Evolutionary conservation across 306 rosid genomes (phyloP).

Genomic region (Dryas alaskensis): DNA sequence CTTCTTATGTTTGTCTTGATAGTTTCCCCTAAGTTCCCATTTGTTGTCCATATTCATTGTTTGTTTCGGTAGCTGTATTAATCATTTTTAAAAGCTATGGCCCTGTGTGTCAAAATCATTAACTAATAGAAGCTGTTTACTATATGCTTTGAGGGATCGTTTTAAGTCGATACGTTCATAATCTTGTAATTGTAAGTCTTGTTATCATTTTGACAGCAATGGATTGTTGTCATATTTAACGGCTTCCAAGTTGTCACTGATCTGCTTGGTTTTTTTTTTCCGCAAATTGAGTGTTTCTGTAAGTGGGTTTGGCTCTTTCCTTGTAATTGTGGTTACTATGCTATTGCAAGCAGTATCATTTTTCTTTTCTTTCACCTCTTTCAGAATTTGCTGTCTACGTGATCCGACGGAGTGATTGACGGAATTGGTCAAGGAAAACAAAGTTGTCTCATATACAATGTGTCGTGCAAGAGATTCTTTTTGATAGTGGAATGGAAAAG

Average conservation of each 20-base stretch:
- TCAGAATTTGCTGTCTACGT: slow-evolving; percentile 16
- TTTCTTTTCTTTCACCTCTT: background rate
- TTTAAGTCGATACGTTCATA: background rate
- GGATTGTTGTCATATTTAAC: background rate
- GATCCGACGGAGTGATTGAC: background rate
- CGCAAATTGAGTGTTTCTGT: background rate
- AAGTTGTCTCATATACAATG: slow-evolving; percentile 21
- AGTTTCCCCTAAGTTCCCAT: slow-evolving; percentile 7
- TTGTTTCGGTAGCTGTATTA: slow-evolving; percentile 13
- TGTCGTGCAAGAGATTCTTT: slow-evolving; percentile 27
- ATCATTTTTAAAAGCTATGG: background rate
- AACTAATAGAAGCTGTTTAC: background rate
- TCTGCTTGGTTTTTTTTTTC: background rate
- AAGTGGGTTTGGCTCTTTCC: background rate
- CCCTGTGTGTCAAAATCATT: slow-evolving; percentile 12
- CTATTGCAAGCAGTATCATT: background rate
- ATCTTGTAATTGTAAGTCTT: background rate
- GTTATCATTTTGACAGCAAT: slow-evolving; percentile 3
- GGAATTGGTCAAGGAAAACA: slow-evolving; percentile 16
- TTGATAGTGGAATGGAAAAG: slow-evolving; percentile 64
- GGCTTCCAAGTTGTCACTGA: slow-evolving; percentile 10
- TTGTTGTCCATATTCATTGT: slow-evolving; percentile 1
- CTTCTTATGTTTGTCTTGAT: slow-evolving; percentile 1
- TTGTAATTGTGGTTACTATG: background rate
- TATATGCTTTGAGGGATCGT: background rate